Evolutionary conservation across 1,284 basidiomycete species (phyloP), one percentile per base, ranked within the genome.

Genomic region (Moesziomyces globuligerus): DNA sequence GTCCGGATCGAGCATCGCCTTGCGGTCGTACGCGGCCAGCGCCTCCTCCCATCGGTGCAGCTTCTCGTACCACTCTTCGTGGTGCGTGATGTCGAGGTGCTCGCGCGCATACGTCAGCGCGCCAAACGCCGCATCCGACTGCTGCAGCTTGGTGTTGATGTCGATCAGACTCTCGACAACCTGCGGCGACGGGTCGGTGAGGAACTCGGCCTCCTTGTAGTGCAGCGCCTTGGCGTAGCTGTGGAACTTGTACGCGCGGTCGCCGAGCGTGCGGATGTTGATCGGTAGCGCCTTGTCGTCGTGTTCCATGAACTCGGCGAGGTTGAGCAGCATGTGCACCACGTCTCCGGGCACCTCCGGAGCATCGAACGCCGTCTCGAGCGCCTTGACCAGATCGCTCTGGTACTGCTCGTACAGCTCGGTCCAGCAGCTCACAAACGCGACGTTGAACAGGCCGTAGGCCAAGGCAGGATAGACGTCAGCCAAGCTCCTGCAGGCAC

Each of bases 221-320:
- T 99, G 96, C 38, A 99, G 86, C 0, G 96, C 95, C 82, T 98
- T 98, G 13, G 96, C 96, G 76, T 95, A 97, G 1, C 94, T 94
- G 83, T 94, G 91, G 83, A 93, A 94, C 72, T 91, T 91, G 84
- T 92, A 89, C 0, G 96, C 74, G 79, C 95, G 93, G 81, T 95
- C 92, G 49, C 96, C 96, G 6, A 98, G 88, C 13, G 92, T 91
- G 48, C 92, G 89, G 70, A 95, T 90, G 75, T 97, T 93, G 73
- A 98, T 97, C 0, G 94, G 93, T 1, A 98, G 86, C 1, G 92
- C 88, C 82, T 97, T 97, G 83, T 98, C 96, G 83, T 98, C 95
- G 78, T 98, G 96, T 83, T 98, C 96, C 92, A 98, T 97, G 83
- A 98, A 98, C 83, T 99, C 96, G 8, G 94, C 94, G n/a, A 98